A percentile compares a stretch with the other conserved stretches of the same genome.
Evolutionary conservation across 129 eudicot genomes (phyloP).

Genomic region (Chrysanthemum makinoi): DNA sequence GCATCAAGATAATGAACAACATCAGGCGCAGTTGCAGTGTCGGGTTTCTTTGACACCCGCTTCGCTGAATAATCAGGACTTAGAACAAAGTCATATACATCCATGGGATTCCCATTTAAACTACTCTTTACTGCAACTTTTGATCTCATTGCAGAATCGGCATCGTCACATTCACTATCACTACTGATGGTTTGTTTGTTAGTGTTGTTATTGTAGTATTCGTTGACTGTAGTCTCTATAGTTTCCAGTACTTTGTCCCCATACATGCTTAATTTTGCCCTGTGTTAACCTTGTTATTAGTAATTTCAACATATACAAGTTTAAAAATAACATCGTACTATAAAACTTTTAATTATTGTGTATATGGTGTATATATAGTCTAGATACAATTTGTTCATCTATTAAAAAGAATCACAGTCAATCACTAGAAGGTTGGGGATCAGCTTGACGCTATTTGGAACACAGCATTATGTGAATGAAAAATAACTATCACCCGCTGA

Average conservation of each 20-base stretch:
- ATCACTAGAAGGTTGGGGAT: no score
- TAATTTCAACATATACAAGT: not conserved
- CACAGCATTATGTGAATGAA: no score
- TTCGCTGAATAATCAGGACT: slow-evolving; percentile 53
- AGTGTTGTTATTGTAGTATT: slow-evolving; percentile 28
- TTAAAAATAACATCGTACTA: not conserved
- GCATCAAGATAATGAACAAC: slow-evolving; percentile 18
- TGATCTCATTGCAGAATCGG: slow-evolving; percentile 46
- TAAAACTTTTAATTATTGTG: no score
- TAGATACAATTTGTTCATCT: no score
- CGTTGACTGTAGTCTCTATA: slow-evolving; percentile 56
- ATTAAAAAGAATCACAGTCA: no score
- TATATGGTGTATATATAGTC: no score
- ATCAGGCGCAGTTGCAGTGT: not conserved
- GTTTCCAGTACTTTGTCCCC: slow-evolving; percentile 80
- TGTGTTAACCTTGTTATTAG: slow-evolving; percentile 27
- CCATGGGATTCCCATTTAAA: slow-evolving; percentile 22
- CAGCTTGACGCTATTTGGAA: no score
- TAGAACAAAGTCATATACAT: slow-evolving; percentile 35
- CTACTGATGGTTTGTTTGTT: slow-evolving; percentile 37
- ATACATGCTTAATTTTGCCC: slow-evolving; percentile 59
- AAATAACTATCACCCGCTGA: no score
- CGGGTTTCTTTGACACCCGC: slow-evolving; percentile 14
- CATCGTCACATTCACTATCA: slow-evolving; percentile 23
- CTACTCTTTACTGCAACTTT: slow-evolving; percentile 19